Evolutionary conservation across 2,329 filamentous ascomycete species (phyloP), one percentile per base, ranked within the genome.

Genomic region (Aspergillus fijiensis): DNA sequence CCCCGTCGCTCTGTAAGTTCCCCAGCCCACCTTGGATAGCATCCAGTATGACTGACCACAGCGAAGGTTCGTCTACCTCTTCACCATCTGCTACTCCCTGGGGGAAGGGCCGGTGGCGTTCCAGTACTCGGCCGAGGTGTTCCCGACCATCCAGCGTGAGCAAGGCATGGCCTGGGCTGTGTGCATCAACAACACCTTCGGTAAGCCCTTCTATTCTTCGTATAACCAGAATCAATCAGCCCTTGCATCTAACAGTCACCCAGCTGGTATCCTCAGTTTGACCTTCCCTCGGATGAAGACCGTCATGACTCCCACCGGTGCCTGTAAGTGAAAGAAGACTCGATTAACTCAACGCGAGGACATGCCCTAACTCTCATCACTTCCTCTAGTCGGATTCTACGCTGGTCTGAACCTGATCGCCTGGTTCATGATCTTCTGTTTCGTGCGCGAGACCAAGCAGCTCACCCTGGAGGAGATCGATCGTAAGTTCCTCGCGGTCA

Each of bases 381-480:
- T 27, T 5, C 1, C 5, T 85, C 50, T 63, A 73, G 72, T 75
- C 62, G 70, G 72, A 27, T 68, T 69, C 57, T 68, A 64, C 48
- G 76, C 74, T 0, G 84, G 77, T 0, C 76, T 89, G 3, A 89
- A 89, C 63, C 62, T 87, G 4, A 61, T 85, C 1, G 86, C 86
- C 0, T 80, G 87, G 54, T 61, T 83, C n/a, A 82, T 89, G 77
- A 88, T 88, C 57, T 87, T 87, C 77, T 77, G 87, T 31, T 84
- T 82, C 65, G 72, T 85, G 1, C 80, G 81, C 4, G 82, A 84
- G 68, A 84, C 82, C 3, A 84, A 82, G 58, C 77, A 84, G 65
- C 76, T 79, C 27, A 84, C 82, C 1, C 66, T 76, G 7, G 69
- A 70, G 52, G 69, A 70, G 42, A 49, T 70, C 55, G 69, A 70